Base-by-base conservation (phyloP, 1,139 yeast species). In the Komagataea norvegica region DNA sequence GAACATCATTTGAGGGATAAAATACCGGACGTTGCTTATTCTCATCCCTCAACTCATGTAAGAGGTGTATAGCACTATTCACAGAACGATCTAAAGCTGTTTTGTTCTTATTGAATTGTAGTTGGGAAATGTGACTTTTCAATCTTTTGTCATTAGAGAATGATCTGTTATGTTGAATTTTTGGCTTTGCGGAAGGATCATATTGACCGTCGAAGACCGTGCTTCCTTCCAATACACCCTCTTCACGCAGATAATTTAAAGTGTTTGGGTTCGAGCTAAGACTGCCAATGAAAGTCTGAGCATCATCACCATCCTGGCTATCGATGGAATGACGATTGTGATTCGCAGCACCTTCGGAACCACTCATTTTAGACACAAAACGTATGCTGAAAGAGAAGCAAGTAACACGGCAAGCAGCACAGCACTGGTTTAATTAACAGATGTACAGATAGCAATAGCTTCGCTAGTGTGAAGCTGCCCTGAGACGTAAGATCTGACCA, bases 51-150 rank as follows among this genome's bases (percentile, higher is more conserved):
- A 85, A 61, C 23, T 79, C 80, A 22, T 62, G 59, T 36, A 85
- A 60, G 41, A 82, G 59, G 25, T 69, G 71, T 20, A 70, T 61
- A 2, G 83, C 76, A 25, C 74, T 68, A 42, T 74, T 67, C 42
- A 86, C 81, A 14, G 81, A 68, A 37, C 82, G 62, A 41, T 79
- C 84, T 41, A 86, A 64, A 0, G 80, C 69, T 3, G 75, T 62
- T 39, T 79, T 71, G 60, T 78, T 78, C 45, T 79, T 77, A 53
- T 83, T 83, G 58, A 82, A 86, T 42, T 76, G 81, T 21, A 78
- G 58, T 51, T 85, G 93, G 43, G 77, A 75, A 19, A 79, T 56
- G 32, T 82, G 77, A 15, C 78, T 60, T 51, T 67, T 55, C 16
- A 59, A 25, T 20, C 45, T 45, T 22, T 37, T 37, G 30, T 52